These are phyloP conservation scores for Backusella tarrabulga DNA, from an alignment of 192 early-diverging fungal genomes.

Conservation along the genomic window DNA sequence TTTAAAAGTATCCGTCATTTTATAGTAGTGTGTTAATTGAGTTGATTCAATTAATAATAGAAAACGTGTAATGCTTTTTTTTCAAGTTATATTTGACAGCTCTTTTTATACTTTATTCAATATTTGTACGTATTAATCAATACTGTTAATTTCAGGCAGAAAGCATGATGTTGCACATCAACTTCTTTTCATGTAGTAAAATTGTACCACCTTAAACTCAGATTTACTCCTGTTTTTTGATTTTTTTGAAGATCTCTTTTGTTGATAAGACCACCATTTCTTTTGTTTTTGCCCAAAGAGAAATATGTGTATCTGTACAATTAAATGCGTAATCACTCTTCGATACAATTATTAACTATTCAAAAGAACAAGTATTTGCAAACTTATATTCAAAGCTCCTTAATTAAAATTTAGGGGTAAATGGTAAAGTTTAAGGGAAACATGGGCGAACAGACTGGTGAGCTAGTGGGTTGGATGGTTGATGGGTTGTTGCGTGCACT, in stretches of 20 bases:
- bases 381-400: neutral
- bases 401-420: neutral
- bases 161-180: neutral
- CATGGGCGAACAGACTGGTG: neutral
- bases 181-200: neutral
- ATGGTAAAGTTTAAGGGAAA: neutral
- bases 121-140: neutral
- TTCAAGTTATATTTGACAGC: neutral
- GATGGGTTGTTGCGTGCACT: neutral
- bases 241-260: neutral
- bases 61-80: too few species aligned
- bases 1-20: conserved; percentile 22
- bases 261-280: neutral
- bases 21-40: neutral
- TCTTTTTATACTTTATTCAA: neutral
- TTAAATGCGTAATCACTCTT: neutral
- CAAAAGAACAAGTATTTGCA: neutral
- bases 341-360: too few species aligned
- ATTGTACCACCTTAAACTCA: neutral
- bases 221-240: neutral
- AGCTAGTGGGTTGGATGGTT: neutral
- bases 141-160: neutral
- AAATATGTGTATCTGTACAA: neutral
- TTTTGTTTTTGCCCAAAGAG: neutral
- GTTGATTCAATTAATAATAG: neutral